Conservation (phyloP, 2,329 filamentous ascomycete genomes). For the Fusarium pseudograminearum region DNA sequence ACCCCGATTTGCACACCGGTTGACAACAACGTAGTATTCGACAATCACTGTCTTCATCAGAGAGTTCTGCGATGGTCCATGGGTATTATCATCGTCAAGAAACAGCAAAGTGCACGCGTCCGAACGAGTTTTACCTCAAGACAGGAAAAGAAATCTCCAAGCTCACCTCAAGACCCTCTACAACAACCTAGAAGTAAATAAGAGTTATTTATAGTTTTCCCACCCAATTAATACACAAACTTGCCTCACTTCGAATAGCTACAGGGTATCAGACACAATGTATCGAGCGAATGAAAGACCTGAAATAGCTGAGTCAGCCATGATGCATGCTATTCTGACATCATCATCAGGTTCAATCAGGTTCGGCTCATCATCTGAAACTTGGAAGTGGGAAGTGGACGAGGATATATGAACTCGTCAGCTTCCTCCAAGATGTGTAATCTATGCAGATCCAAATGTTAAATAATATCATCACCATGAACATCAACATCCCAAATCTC, state of each 20-base stretch:
- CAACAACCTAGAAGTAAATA: neutral
- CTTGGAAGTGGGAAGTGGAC: constrained; percentile 36
- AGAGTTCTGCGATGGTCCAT: too few relatives aligned
- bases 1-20: too few relatives aligned
- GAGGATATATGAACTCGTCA: constrained; percentile 15
- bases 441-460: neutral
- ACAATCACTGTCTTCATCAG: too few relatives aligned
- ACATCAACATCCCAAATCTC: constrained; percentile 47
- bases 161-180: too few relatives aligned
- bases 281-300: neutral
- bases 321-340: constrained; percentile 20
- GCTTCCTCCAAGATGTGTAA: accelerated
- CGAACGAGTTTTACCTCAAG: too few relatives aligned
- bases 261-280: neutral
- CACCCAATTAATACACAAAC: neutral
- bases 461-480: constrained; percentile 34
- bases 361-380: constrained; percentile 23
- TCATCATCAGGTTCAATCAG: constrained; percentile 29
- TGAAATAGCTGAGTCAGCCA: constrained; percentile 3
- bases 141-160: too few relatives aligned
- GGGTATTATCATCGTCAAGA: too few relatives aligned
- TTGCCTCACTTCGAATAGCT: neutral
- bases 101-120: too few relatives aligned
- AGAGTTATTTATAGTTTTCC: neutral
- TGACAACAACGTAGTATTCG: too few relatives aligned